These are phyloP conservation scores for Colletotrichum sp. DNA, from an alignment of 2,329 filamentous ascomycete species.

Conservation along the genomic window DNA sequence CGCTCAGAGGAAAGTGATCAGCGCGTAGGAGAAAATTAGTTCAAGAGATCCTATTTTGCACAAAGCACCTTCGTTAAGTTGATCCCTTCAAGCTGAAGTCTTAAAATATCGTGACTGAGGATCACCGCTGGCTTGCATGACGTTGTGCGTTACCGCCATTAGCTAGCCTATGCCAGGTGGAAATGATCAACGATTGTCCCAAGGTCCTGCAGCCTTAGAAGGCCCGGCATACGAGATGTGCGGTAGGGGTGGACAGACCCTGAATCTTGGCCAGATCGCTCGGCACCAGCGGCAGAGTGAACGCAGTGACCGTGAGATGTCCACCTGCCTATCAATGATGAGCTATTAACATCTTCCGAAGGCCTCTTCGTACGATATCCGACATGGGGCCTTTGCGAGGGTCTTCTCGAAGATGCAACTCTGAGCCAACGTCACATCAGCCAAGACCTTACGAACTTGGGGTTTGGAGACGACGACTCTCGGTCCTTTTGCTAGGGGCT, in stretches of 20 bases:
- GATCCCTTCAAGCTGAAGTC: not conserved
- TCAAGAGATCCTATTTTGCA: not conserved
- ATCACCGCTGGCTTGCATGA: not conserved
- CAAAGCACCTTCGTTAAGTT: not conserved
- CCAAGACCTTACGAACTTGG: not conserved
- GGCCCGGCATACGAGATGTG: not conserved
- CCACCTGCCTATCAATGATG: not conserved
- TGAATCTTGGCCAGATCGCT: not conserved
- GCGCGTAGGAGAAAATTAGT: not conserved
- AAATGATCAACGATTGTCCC: not conserved
- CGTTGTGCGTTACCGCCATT: not conserved
- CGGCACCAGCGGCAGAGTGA: not conserved
- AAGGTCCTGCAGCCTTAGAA: not conserved
- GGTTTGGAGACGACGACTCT: not conserved
- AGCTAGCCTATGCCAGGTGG: not conserved
- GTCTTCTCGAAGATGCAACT: not conserved
- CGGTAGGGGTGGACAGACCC: not conserved
- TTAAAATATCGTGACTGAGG: not conserved
- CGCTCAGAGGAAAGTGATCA: not conserved
- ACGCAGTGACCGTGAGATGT: not conserved
- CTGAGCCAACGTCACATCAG: not conserved
- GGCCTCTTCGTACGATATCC: not conserved
- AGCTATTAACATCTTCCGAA: not conserved
- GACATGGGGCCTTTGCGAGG: not conserved
- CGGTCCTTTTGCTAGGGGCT: not conserved